Base-by-base conservation (phyloP, 306 rosid genomes). In the Vicia faba region DNA sequence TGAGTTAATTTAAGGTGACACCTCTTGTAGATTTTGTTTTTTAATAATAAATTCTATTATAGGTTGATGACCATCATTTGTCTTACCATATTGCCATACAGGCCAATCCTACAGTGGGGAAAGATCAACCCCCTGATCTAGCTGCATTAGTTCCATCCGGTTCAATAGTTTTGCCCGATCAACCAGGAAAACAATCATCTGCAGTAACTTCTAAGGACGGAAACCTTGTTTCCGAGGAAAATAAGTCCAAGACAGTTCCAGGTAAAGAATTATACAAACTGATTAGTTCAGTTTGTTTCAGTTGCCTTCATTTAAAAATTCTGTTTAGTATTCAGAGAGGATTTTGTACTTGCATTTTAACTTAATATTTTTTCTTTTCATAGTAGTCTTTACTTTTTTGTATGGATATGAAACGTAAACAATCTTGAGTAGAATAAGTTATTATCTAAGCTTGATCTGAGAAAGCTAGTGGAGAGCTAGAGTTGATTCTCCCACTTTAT, bases 51-150 rank as follows among this genome's bases (percentile, higher is more conserved):
- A 53, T 53, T 59, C 16, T 13, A 43, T 65, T n/a, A 28, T 26
- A 35, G 26, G 33, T 70, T 49, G 43, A 49, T 59, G 4, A 44
- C 46, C 68, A 39, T 71, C 54, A 51, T 31, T 51, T 31, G 19
- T 8, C 44, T 57, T 57, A 43, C 35, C 41, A 33, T 66, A 55
- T 83, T 39, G 7, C 38, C 39, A 29, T 61, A 55, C 83, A 95
- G 99, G 97, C 95, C 71, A 95, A 85, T 70, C 99, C 95, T 59
- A 10, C 82, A 0, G 85, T 95, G 25, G 96, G 99, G 40, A 95
- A 95, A 76, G 97, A 95, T 81, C 95, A 85, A 74, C 96, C 97
- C 40, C 99, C 99, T 44, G 97, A 95, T 84, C 96, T 95, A 72
- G 99, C 97, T 16, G 72, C 79, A 43, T 81, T 90, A 38, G 89